Evolutionary conservation across 805 yeast species (phyloP), one percentile per base, ranked within the genome.

Genomic region (Cyberlindnera euphorbiae): DNA sequence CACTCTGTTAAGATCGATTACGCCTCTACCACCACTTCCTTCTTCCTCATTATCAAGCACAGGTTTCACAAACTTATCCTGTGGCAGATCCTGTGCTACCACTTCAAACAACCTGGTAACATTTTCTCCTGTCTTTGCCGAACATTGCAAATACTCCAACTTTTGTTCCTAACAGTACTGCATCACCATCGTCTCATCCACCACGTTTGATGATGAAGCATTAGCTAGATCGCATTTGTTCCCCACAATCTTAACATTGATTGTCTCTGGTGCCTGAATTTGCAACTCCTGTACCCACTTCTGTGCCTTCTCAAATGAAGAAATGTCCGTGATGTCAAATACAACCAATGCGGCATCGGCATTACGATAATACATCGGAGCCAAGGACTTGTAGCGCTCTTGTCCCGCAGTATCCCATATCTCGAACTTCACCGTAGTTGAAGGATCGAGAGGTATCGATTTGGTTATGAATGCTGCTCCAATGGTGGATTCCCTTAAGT

Each of bases 391-490:
- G 64, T 84, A 84, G 33, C 94, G 67, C 55, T 83, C 94, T 56
- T 83, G 98, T 17, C 98, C 98, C 0, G 98, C 98, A 11, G 98
- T 90, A 57, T 90, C 98, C 71, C 76, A 71, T 24, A 71, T 71
- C 45, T 71, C 76, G 35, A 60, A 79, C 57, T 56, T 64, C 40
- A 59, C 70, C 26, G 62, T 63, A 25, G 72, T 60, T 44, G 64
- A 55, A 12, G 58, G 47, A 35, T 66, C 73, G 7, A 76, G 46
- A 9, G 66, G 66, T 10, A 83, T 67, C 9, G 82, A 78, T 56
- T 88, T 94, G 13, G 97, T 86, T 26, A 93, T 72, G 60, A 90
- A 93, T 0, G 97, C 98, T 4, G 98, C 99, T n/a, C 99, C 99
- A 37, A 93, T 93, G 2, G 98, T 93, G 28, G 95, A 84, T 48